These are phyloP conservation scores for Mucor lusitanicus DNA, from an alignment of 371 early-diverging fungal genomes.

Conservation along the genomic window DNA sequence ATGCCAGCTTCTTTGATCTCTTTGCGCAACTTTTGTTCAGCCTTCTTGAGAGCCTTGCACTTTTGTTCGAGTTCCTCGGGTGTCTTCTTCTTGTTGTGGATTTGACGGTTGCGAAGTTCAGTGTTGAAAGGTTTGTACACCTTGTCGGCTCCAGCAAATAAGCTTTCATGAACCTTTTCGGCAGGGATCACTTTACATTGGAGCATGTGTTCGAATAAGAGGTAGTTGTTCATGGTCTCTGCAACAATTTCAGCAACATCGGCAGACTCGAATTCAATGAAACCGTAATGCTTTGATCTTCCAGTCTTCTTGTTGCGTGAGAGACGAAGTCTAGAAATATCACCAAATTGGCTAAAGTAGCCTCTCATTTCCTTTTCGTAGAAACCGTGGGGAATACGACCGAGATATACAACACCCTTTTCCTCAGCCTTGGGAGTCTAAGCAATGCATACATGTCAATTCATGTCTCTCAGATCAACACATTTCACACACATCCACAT, in stretches of 20 bases:
- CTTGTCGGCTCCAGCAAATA: slow-evolving; percentile 69
- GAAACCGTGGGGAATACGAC: slow-evolving; percentile 95
- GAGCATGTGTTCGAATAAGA: slow-evolving; percentile 80
- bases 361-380: slow-evolving; percentile 87
- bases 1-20: slow-evolving; percentile 66
- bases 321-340: slow-evolving; percentile 75
- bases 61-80: slow-evolving; percentile 43
- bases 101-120: slow-evolving; percentile 50
- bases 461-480: background rate
- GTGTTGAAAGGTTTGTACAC: slow-evolving; percentile 63
- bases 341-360: slow-evolving; percentile 94
- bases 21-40: slow-evolving; percentile 10
- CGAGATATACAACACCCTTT: slow-evolving; percentile 83
- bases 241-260: slow-evolving; percentile 91
- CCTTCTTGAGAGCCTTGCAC: slow-evolving; percentile 39
- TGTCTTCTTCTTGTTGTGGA: slow-evolving; percentile 63
- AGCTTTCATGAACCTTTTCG: slow-evolving; percentile 69
- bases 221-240: slow-evolving; percentile 95
- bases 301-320: slow-evolving; percentile 92
- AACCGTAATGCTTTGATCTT: slow-evolving; percentile 87
- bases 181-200: slow-evolving; percentile 77
- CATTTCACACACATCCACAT: slow-evolving; percentile 5
- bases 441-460: background rate
- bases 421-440: slow-evolving; percentile 19
- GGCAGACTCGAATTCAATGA: slow-evolving; percentile 80